Base-by-base conservation (phyloP, 805 yeast genomes). In the Saccharomycopsis sp. region DNA sequence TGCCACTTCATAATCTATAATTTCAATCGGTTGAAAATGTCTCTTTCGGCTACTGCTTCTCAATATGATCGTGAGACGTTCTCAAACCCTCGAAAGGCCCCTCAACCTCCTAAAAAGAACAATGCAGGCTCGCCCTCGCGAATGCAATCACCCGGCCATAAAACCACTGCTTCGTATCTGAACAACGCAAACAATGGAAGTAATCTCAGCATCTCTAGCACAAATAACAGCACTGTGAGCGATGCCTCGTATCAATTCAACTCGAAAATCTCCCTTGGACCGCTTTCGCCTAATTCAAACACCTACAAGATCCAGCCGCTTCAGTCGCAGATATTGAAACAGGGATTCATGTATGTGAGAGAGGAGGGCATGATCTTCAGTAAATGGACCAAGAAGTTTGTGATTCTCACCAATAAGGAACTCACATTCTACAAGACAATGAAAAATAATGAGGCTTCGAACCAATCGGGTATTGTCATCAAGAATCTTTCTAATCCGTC, bases 291-390 rank as follows among this genome's bases (percentile, higher is more conserved):
- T 12, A 57, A 61, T 14, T 53, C 59, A 12, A 59, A 59, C 38
- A 62, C 64, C 2, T 62, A 58, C 54, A 55, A 58, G 51, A 61
- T 61, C 49, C 63, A 55, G 44, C 64, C 60, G 5, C 41, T 57
- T 2, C 58, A 57, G 41, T 55, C 59, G 2, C 60, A 52, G 41
- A 62, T 62, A 15, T n/a, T 62, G 25, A 59, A 58, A 14, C 64
- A 62, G 38, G 64, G 64, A 15, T 62, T 52, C 53, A 62, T 60
- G 12, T 57, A 55, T 41, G 47, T 62, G 23, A 57, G 59, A 50
- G 64, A 62, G 41, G 64, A 62, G 14, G 63, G 61, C 12, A 59
- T 62, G 59, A 42, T 62, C 29, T 62, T 62, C 55, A 54, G 60
- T 34, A 62, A 62, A 54, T 62, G 64, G 64, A 44, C 61, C 20